Evolutionary conservation across 2,329 filamentous ascomycete genomes (phyloP).

Genomic region (Thermoascus crustaceus): DNA sequence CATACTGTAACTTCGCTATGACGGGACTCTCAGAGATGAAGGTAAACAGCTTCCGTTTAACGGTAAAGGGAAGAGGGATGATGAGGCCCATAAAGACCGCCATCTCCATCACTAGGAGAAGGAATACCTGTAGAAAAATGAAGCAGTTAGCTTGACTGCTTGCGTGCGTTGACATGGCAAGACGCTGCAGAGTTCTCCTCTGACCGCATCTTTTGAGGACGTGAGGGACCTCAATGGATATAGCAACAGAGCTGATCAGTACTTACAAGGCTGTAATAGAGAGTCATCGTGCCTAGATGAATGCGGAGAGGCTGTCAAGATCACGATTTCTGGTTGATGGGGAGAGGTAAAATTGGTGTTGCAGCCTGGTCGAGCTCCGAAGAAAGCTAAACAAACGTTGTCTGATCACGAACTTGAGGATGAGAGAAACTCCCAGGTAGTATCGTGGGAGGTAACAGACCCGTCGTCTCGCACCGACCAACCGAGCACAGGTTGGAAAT

Average conservation of each 20-base stretch:
- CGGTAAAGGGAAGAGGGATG: constrained; percentile 78
- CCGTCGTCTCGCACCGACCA: too few species aligned
- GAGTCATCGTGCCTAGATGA: constrained; percentile 49
- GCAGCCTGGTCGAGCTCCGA: too few species aligned
- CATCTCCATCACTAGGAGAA: constrained; percentile 44
- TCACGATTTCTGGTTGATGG: not conserved
- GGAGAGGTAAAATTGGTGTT: not conserved
- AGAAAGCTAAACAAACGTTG: too few species aligned
- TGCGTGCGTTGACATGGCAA: constrained; percentile 1
- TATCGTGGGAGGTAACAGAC: too few species aligned
- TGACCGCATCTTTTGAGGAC: too few species aligned
- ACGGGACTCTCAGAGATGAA: constrained; percentile 87
- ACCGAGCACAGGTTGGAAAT: too few species aligned
- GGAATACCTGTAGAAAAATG: constrained; percentile 35
- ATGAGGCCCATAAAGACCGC: constrained; percentile 42
- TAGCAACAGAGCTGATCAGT: not conserved
- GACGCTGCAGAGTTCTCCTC: too few species aligned
- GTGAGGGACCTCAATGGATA: too few species aligned
- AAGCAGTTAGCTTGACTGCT: constrained; percentile 8
- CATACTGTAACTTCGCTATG: constrained; percentile 92
- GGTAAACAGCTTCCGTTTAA: constrained; percentile 80
- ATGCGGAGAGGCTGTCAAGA: not conserved
- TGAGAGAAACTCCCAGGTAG: too few species aligned
- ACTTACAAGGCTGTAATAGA: constrained; percentile 61
- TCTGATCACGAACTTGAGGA: too few species aligned